These are phyloP conservation scores for Rhododendron kiyosumense DNA, from an alignment of 148 eudicot species.

Conservation along the genomic window DNA sequence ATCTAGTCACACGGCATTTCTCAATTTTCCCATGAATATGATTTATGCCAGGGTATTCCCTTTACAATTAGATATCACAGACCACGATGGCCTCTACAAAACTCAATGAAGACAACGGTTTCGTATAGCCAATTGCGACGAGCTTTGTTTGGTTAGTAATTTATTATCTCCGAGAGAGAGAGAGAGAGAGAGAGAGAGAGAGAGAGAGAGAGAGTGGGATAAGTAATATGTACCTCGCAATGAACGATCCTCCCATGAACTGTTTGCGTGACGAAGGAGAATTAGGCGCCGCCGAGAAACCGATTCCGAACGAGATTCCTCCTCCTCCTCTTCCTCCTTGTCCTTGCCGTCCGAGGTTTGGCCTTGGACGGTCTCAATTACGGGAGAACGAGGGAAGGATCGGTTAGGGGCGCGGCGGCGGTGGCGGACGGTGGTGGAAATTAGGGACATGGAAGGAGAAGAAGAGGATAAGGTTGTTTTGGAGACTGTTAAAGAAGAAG, in stretches of 20 bases:
- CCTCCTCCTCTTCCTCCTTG: not conserved
- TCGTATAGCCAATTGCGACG: not conserved
- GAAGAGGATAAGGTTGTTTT: not conserved
- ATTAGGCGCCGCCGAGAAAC: slow-evolving; percentile 65
- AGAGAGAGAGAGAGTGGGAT: not conserved
- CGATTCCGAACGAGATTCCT: slow-evolving; percentile 21
- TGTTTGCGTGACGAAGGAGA: slow-evolving; percentile 78
- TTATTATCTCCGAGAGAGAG: not conserved
- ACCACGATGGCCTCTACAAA: not conserved
- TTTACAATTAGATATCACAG: not conserved
- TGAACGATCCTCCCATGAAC: slow-evolving; percentile 53
- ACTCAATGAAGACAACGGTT: not conserved
- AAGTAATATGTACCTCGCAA: slow-evolving; percentile 41
- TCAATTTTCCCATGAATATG: not conserved
- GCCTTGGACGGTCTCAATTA: slow-evolving; percentile 28
- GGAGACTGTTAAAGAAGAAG: not conserved
- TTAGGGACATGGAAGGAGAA: not conserved
- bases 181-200: not conserved
- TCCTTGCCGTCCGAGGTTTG: slow-evolving; percentile 4
- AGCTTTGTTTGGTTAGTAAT: not conserved
- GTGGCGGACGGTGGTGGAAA: not conserved
- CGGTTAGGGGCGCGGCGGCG: slow-evolving; percentile 10
- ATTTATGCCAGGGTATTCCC: not conserved
- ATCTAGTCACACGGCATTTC: not conserved
- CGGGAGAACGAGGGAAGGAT: slow-evolving; percentile 17